phyloP scores from a whole-genome alignment of 371 early-diverging fungal genomes.

The Actinomucor elegans region DNA sequence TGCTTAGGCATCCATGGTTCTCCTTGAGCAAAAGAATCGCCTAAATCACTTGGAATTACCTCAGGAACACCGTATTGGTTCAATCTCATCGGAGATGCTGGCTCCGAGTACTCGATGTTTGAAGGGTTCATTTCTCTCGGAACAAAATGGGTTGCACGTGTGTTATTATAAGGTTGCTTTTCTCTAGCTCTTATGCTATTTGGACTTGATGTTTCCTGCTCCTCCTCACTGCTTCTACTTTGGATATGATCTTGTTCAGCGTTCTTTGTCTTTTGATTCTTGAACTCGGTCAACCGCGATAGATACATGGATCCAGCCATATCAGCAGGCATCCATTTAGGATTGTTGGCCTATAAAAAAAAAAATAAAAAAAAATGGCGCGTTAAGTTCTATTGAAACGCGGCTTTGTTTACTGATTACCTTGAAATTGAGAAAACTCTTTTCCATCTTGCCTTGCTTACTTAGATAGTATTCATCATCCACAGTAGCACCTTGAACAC shows the following conservation, averaged over 20 bases:
- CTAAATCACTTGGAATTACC: conserved; percentile 31
- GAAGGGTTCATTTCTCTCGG: too few species aligned
- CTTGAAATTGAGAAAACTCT: conserved; percentile 93
- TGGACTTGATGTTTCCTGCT: neutral
- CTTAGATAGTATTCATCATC: conserved; percentile 66
- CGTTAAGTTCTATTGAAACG: too few species aligned
- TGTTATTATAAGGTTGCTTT: neutral
- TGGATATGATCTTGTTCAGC: neutral
- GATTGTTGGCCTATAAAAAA: conserved; percentile 68
- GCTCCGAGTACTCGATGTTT: conserved; percentile 3
- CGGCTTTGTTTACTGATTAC: conserved; percentile 35
- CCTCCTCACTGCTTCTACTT: neutral
- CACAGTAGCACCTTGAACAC: conserved; percentile 62
- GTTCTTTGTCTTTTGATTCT: conserved; percentile 7
- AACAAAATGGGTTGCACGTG: too few species aligned
- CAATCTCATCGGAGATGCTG: conserved; percentile 6
- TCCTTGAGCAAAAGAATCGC: conserved; percentile 34
- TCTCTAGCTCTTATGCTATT: neutral
- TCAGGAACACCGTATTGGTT: conserved; percentile 40
- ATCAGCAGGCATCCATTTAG: conserved; percentile 79
- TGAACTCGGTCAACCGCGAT: conserved; percentile 41
- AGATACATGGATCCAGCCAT: conserved; percentile 74
- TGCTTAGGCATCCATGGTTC: conserved; percentile 15
- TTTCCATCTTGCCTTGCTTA: conserved; percentile 96
- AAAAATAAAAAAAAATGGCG: neutral